Conservation (phyloP, 2,329 filamentous ascomycete genomes). For the Daldinia eschscholtzii region DNA sequence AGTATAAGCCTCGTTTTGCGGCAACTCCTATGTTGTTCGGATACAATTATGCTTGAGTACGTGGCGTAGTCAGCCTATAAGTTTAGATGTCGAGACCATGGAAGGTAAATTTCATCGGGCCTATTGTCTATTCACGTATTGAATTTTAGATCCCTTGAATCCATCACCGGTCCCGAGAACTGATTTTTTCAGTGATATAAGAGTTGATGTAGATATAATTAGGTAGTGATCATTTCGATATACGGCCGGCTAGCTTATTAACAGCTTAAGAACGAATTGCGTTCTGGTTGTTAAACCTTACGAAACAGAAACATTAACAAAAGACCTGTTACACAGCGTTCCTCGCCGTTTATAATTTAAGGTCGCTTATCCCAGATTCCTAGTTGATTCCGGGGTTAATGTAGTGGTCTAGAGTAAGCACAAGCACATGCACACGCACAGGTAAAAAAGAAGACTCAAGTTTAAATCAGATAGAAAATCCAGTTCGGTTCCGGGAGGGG, state of each 20-base stretch:
- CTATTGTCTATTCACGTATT: slow-evolving; percentile 22
- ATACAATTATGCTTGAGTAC: slow-evolving; percentile 25
- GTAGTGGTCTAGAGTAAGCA: slow-evolving; percentile 19
- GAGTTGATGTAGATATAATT: slow-evolving; percentile 32
- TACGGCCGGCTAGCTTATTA: slow-evolving; percentile 11
- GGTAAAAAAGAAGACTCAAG: slow-evolving; percentile 8
- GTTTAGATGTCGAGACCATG: slow-evolving; percentile 6
- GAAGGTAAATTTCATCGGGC: slow-evolving; percentile 21
- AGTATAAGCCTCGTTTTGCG: slow-evolving; percentile 11
- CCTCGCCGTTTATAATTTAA: slow-evolving; percentile 17
- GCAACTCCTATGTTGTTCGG: slow-evolving; percentile 27
- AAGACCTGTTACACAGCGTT: slow-evolving; percentile 19
- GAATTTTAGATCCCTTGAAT: slow-evolving; percentile 27
- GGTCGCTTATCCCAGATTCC: slow-evolving; percentile 6
- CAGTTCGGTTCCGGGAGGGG: slow-evolving; percentile 31
- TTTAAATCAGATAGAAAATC: slow-evolving; percentile 10
- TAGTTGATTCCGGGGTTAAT: slow-evolving; percentile 22
- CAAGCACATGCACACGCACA: slow-evolving; percentile 13
- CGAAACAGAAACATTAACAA: slow-evolving; percentile 6
- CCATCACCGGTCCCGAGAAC: slow-evolving; percentile 36
- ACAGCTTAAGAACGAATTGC: slow-evolving; percentile 7
- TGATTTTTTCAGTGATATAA: slow-evolving; percentile 16
- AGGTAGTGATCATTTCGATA: slow-evolving; percentile 18
- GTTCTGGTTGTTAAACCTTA: slow-evolving; percentile 18
- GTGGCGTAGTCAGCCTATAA: slow-evolving; percentile 30